A percentile compares a stretch with the other conserved stretches of the same genome.
These are phyloP conservation scores for Fonsecaea nubica DNA, from an alignment of 2,329 filamentous ascomycete species.

Conservation along the genomic window DNA sequence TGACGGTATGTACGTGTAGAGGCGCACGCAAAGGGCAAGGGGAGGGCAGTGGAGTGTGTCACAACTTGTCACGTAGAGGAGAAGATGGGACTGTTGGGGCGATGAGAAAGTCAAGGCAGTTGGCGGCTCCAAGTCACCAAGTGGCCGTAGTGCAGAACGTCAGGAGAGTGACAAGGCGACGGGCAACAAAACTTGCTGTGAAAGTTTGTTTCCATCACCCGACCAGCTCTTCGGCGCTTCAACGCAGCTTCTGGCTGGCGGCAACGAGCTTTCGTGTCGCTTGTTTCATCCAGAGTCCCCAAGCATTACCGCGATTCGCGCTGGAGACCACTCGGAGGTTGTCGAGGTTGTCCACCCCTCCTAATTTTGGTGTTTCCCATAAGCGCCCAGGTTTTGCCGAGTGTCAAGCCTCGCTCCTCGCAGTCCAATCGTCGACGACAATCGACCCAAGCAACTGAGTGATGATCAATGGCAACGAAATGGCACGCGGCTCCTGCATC, in stretches of 20 bases:
- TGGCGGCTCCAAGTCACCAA: no score
- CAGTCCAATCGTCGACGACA: slow-evolving; percentile 33
- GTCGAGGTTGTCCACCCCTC: not conserved
- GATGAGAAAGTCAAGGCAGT: not conserved
- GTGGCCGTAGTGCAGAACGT: not conserved
- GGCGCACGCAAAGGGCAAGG: not conserved
- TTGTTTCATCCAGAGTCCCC: slow-evolving; percentile 28
- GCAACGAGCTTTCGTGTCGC: slow-evolving; percentile 24
- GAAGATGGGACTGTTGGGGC: not conserved
- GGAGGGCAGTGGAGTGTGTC: not conserved
- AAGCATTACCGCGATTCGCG: slow-evolving; percentile 21
- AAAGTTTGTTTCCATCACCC: slow-evolving; percentile 5
- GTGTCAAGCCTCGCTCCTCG: slow-evolving; percentile 23
- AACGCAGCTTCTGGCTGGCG: slow-evolving; percentile 26
- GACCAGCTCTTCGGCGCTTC: slow-evolving; percentile 22
- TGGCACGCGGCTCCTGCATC: slow-evolving; percentile 7
- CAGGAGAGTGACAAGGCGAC: not conserved
- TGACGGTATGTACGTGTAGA: not conserved
- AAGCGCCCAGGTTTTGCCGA: slow-evolving; percentile 36
- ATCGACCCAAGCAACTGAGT: slow-evolving; percentile 35
- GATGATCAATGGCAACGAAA: slow-evolving; percentile 23
- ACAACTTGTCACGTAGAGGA: not conserved
- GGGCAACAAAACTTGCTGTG: no score
- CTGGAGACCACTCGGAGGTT: not conserved
- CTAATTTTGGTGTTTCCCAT: slow-evolving; percentile 28